Evolutionary conservation across 768 basidiomycete species (phyloP).

Genomic region (Lentinula guzmanii): DNA sequence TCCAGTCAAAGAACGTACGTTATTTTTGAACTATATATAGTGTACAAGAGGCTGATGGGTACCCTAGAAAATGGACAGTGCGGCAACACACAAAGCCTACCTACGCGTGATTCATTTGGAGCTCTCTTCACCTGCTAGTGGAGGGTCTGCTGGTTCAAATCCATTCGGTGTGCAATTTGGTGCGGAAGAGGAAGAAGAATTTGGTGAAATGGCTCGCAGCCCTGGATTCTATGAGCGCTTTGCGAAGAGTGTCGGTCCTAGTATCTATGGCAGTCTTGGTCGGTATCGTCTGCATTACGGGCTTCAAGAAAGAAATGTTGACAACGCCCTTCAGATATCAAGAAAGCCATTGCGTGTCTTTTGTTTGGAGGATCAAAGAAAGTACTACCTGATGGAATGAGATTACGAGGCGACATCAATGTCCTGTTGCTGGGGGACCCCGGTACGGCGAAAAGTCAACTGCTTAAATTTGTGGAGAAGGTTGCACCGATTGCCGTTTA

Average conservation of each 20-base stretch:
- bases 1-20: constrained; percentile 82
- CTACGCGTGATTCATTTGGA: constrained; percentile 92
- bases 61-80: constrained; percentile 65
- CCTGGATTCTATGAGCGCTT: constrained; percentile 92
- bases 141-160: constrained; percentile 65
- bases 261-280: constrained; percentile 96
- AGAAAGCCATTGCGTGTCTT: constrained; percentile 95
- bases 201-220: constrained; percentile 82
- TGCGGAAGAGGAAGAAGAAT: constrained; percentile 97
- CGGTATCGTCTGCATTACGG: constrained; percentile 13
- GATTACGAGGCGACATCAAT: constrained; percentile 95
- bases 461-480: constrained; percentile 99
- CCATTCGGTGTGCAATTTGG: constrained; percentile 87
- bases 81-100: constrained; percentile 89
- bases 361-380: constrained; percentile 98
- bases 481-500: constrained; percentile 98
- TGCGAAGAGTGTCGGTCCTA: constrained; percentile 89
- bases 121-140: constrained; percentile 70
- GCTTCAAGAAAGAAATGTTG: constrained; percentile 3
- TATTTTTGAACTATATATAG: background rate
- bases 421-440: constrained; percentile 95
- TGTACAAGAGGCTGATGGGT: background rate
- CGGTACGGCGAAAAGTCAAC: constrained; percentile 96
- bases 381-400: constrained; percentile 94
- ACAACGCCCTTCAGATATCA: constrained; percentile 67